A percentile compares a stretch with the other conserved stretches of the same genome.
Evolutionary conservation across 2,329 filamentous ascomycete genomes (phyloP).

Genomic region (Torrubiellomyces zombiae): DNA sequence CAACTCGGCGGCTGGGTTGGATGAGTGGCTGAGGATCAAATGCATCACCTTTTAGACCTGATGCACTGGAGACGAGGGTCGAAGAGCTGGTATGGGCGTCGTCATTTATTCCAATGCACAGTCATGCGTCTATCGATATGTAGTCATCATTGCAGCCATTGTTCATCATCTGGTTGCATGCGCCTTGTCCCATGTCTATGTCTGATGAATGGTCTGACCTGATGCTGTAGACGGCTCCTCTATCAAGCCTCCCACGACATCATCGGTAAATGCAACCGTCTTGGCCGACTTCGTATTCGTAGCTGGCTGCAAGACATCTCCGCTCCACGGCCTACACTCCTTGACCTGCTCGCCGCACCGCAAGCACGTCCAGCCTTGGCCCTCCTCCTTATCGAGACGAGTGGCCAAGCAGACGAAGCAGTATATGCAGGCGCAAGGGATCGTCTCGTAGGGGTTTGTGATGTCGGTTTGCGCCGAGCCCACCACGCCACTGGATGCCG

Average conservation of each 20-base stretch:
- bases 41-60: slow-evolving; percentile 38
- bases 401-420: slow-evolving; percentile 94
- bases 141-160: too few relatives aligned
- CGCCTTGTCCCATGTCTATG: too few relatives aligned
- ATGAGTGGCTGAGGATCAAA: slow-evolving; percentile 49
- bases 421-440: slow-evolving; percentile 82
- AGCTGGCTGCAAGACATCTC: slow-evolving; percentile 59
- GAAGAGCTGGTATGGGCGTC: too few relatives aligned
- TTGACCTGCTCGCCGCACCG: slow-evolving; percentile 72
- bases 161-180: too few relatives aligned
- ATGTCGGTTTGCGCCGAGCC: slow-evolving; percentile 85
- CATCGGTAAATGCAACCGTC: slow-evolving; percentile 46
- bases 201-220: too few relatives aligned
- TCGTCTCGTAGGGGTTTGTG: slow-evolving; percentile 87
- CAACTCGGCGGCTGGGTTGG: slow-evolving; percentile 31
- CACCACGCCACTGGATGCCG: slow-evolving; percentile 58
- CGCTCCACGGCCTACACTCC: slow-evolving; percentile 79
- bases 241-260: slow-evolving; percentile 21
- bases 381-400: slow-evolving; percentile 78
- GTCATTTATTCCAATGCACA: not conserved
- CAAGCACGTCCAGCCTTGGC: slow-evolving; percentile 83
- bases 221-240: too few relatives aligned
- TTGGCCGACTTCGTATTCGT: slow-evolving; percentile 30
- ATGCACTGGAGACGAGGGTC: too few relatives aligned
- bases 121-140: too few relatives aligned